Evolutionary conservation across 768 basidiomycete species (phyloP), one percentile per base, ranked within the genome.

Genomic region (Amanita exitialis): DNA sequence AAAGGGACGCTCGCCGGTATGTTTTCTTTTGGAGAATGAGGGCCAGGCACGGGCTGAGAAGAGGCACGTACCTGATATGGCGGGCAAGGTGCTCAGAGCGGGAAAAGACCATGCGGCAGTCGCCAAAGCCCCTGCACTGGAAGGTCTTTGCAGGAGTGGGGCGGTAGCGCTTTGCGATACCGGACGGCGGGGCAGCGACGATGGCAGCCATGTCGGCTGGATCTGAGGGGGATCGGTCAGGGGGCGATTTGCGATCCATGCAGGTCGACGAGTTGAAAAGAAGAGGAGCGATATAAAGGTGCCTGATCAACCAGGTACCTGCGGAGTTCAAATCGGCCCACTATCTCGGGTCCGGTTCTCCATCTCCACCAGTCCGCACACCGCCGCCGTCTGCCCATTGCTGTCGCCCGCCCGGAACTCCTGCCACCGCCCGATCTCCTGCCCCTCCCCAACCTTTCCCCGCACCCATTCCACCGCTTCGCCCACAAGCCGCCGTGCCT

Each of bases 1-100:
- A 67, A 98, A 98, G 15, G 95, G 95, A 16, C 93, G 83, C 64
- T 97, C 95, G 55, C 95, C 95, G 4, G 95, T 97, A 67, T 98
- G 95, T 78, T 97, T 97, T 58, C 94, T 97, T 69, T 12, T 44
- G 47, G 50, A 15, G 30, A 43, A 36, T 16, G 42, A 25, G 2
- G 50, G 44, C 56, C 23, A 35, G 51, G 55, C 45, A 52, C 55
- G 51, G 54, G 45, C 56, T 56, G 51, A 53, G 53, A 42, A 53
- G 45, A 30, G 54, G 66, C 10, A 12, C 80, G 65, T 62, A 93
- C 93, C 95, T 76, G 64, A 96, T 88, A 73, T 98, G 95, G 60
- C 95, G 77, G 54, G 94, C 92, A 4, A 98, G 74, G 70, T 98
- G 95, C 68, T 98, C 95, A 64, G 87, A 89, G 67, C 95, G 75